Base-by-base conservation (phyloP, 78 protist genomes). In the Isochrysis galbana region DNA sequence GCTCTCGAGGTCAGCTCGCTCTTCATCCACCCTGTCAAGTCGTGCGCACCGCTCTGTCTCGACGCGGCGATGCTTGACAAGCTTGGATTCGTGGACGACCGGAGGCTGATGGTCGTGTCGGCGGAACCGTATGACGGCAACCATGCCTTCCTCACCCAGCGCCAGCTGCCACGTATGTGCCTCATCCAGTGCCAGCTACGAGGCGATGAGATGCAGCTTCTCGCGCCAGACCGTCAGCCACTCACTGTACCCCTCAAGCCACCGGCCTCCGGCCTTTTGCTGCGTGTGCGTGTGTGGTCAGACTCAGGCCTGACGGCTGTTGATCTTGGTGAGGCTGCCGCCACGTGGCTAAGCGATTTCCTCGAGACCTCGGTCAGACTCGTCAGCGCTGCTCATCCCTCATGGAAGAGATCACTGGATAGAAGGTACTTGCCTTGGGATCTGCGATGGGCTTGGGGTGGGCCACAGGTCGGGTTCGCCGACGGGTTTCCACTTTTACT, bases 401-500 rank as follows among this genome's bases (percentile, higher is more conserved):
- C 4, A 32, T 67, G 25, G 41, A 0, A 19, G 5, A 32, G 77
- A 0, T 14, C 19, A 14, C 32, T 67, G 5, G 38, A 67, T 36
- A 5, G 41, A 14, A 32, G 77, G 23, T 67, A 67, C 77, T 2
- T 5, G 77, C 77, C 77, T 0, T 14, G 0, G 23, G 22, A 0
- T 0, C 32, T 32, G 77, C 77, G 0, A 17, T 23, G 77, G 36
- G 36, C 77, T 32, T 10, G 77, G 4, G 77, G 77, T 7, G 22
- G 4, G 77, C 77, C 77, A 5, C 87, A 80, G 87, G 48, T 42
- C 26, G 48, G 23, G 29, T 80, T 80, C 32, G 87, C 36, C n/a
- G 87, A 80, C 87, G 87, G 87, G 32, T 80, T 22, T 32, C 87
- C 87, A 5, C 48, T 80, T n/a, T 46, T 80, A 22, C 61, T 80